These are phyloP conservation scores for Nidula microcarpa DNA, from an alignment of 768 basidiomycete species.

Conservation along the genomic window DNA sequence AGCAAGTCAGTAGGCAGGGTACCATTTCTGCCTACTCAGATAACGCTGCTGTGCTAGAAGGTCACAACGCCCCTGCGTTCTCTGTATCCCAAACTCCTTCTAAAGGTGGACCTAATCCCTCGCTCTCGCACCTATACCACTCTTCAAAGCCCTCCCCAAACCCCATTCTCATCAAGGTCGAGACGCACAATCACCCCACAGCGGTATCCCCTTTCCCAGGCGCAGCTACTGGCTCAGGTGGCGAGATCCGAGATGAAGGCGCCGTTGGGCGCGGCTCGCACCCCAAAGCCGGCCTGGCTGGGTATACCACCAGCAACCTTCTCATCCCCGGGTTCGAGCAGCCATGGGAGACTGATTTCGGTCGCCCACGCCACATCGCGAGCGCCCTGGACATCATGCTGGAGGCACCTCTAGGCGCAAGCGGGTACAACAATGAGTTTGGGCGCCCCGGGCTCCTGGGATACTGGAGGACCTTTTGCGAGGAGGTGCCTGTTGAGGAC, in stretches of 20 bases:
- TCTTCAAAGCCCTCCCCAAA: slow-evolving; percentile 58
- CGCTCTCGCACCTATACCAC: slow-evolving; percentile 44
- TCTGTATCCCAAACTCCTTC: slow-evolving; percentile 34
- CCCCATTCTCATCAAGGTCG: slow-evolving; percentile 94
- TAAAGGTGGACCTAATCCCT: slow-evolving; percentile 15
- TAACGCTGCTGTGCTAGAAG: slow-evolving; percentile 93
- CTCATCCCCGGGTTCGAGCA: slow-evolving; percentile 88
- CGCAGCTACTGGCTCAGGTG: slow-evolving; percentile 98
- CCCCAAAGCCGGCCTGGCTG: slow-evolving; percentile 92
- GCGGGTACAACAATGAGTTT: slow-evolving; percentile 98
- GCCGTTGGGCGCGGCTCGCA: slow-evolving; percentile 93
- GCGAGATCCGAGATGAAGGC: slow-evolving; percentile 98
- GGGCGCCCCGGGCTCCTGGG: slow-evolving; percentile 90
- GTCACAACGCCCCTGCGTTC: slow-evolving; percentile 74
- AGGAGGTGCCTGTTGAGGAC: slow-evolving; percentile 56
- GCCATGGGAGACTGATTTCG: slow-evolving; percentile 96
- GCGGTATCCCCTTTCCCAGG: slow-evolving; percentile 98
- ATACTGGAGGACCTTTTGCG: slow-evolving; percentile 93
- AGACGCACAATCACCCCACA: slow-evolving; percentile 99
- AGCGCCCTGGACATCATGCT: slow-evolving; percentile 96
- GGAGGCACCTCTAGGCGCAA: slow-evolving; percentile 91
- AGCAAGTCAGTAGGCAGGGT: slow-evolving; percentile 65
- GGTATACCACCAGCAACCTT: slow-evolving; percentile 93
- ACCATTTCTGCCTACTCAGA: slow-evolving; percentile 98
- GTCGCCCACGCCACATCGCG: slow-evolving; percentile 86